Conservation (phyloP, 768 basidiomycete species). For the Vararia minispora region DNA sequence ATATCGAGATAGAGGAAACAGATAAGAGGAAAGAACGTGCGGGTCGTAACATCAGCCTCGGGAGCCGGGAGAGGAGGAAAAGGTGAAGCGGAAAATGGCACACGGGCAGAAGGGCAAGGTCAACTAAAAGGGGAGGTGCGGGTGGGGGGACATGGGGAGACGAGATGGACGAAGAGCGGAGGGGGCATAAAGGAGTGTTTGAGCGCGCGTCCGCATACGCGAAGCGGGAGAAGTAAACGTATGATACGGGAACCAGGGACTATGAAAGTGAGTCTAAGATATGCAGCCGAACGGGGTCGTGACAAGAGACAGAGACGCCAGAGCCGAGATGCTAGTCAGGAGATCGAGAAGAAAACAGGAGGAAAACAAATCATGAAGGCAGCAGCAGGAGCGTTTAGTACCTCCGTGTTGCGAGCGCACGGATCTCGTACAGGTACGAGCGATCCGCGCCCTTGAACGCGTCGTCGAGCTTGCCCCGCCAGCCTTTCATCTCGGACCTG, state of each 20-base stretch:
- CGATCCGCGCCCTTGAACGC: constrained; percentile 38
- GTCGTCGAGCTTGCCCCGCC: constrained; percentile 29
- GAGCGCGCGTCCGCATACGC: neutral
- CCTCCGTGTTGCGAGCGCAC: constrained; percentile 76
- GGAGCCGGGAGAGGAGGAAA: too few species aligned
- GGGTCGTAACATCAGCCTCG: too few species aligned
- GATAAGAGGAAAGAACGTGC: too few species aligned
- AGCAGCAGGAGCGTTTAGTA: constrained; percentile 34
- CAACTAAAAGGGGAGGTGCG: too few species aligned
- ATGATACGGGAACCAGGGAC: neutral
- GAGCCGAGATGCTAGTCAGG: constrained; percentile 4
- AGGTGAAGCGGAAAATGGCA: too few species aligned
- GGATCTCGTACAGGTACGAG: constrained; percentile 67
- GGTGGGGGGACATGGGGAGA: too few species aligned
- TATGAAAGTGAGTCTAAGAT: constrained; percentile 1
- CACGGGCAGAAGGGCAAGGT: too few species aligned
- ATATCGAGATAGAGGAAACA: too few species aligned
- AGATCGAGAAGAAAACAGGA: constrained; percentile 4
- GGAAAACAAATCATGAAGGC: constrained; percentile 6
- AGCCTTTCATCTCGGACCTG: constrained; percentile 74
- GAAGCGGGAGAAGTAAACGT: neutral
- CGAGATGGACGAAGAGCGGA: neutral
- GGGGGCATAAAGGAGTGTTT: neutral
- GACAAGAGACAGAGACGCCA: constrained; percentile 8
- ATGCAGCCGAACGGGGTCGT: constrained; percentile 5